Conservation (phyloP, 192 early-diverging fungal genomes). For the Rhizophagus prolifer region DNA sequence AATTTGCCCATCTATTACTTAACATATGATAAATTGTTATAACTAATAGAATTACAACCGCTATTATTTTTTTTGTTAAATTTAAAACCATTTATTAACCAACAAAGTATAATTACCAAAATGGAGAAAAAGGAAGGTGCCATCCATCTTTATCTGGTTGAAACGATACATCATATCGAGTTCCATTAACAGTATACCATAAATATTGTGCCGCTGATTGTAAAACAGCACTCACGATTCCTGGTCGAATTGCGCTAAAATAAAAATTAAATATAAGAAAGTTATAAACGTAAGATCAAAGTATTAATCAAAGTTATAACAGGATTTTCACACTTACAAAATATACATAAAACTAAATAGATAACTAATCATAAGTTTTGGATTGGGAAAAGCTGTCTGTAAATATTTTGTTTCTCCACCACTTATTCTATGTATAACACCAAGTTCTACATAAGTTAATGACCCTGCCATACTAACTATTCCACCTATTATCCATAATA, state of each 20-base stretch:
- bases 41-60: not conserved
- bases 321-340: not conserved
- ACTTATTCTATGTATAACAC: not conserved
- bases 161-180: not conserved
- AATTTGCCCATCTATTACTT: not conserved
- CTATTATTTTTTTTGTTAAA: not conserved
- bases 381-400: not conserved
- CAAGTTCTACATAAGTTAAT: not conserved
- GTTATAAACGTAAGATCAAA: too few species aligned
- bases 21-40: not conserved
- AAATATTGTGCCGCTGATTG: not conserved
- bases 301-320: too few species aligned
- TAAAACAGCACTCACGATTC: not conserved
- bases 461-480: not conserved
- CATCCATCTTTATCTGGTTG: not conserved
- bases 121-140: not conserved
- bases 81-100: too few species aligned
- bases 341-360: not conserved
- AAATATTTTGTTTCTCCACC: not conserved
- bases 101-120: not conserved
- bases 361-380: not conserved
- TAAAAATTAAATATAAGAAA: too few species aligned
- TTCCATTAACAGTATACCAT: not conserved
- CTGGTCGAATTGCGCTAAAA: not conserved
- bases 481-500: not conserved